Percentiles rank a stretch among this genome's conserved stretches.
These are phyloP conservation scores for Zygoascus biomembranicola DNA, from an alignment of 805 yeast species.

Conservation along the genomic window DNA sequence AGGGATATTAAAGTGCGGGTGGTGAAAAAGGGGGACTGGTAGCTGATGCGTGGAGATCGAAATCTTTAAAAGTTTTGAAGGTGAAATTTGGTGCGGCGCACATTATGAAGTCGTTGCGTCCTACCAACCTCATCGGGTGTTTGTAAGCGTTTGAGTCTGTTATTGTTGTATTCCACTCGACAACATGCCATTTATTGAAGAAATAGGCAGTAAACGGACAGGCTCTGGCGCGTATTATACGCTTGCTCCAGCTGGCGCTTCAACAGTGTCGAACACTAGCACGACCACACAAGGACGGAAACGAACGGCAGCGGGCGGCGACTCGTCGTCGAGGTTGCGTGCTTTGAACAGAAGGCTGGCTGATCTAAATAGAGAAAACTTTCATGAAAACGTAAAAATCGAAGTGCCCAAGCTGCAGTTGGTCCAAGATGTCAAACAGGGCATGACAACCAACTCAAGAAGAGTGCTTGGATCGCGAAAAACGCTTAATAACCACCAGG, in stretches of 20 bases:
- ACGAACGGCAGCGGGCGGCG: conserved; percentile 1
- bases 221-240: not conserved
- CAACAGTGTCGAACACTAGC: not conserved
- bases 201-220: conserved; percentile 1
- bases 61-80: not conserved
- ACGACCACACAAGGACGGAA: not conserved
- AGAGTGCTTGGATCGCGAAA: conserved; percentile 32
- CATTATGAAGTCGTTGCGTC: not conserved
- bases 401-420: conserved; percentile 23
- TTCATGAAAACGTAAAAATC: conserved; percentile 27
- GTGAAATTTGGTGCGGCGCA: not conserved
- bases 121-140: not conserved
- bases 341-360: conserved; percentile 19
- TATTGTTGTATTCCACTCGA: too few species aligned
- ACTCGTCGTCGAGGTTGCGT: conserved; percentile 12
- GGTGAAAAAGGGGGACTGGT: not conserved
- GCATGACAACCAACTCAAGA: conserved; percentile 25
- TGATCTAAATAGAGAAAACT: conserved; percentile 31
- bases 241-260: not conserved
- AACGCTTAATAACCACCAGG: conserved; percentile 31
- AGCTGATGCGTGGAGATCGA: not conserved
- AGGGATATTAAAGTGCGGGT: not conserved
- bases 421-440: conserved; percentile 7
- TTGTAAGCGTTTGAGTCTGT: too few species aligned
- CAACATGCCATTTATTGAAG: conserved; percentile 4